A percentile compares a stretch with the other conserved stretches of the same genome.
phyloP scores from a whole-genome alignment of 2,329 filamentous ascomycete genomes.

The Sarocladium kiliense region DNA sequence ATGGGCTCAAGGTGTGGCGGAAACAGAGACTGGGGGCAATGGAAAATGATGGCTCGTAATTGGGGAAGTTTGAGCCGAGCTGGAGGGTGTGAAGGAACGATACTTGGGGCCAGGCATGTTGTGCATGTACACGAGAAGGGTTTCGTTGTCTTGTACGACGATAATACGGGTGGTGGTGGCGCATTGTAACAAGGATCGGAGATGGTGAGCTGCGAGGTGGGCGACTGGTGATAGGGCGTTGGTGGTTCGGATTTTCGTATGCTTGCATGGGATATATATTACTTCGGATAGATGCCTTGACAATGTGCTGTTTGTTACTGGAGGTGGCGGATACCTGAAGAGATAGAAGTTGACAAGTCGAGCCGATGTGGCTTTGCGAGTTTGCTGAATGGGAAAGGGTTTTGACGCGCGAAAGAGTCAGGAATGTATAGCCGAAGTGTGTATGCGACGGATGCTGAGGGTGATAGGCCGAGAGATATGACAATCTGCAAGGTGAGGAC shows the following conservation, averaged over 20 bases:
- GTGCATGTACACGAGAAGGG: too few species aligned
- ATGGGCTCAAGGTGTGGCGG: too few species aligned
- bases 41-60: neutral
- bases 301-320: too few species aligned
- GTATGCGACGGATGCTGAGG: neutral
- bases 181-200: neutral
- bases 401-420: too few species aligned
- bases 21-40: neutral
- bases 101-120: neutral
- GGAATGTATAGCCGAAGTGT: neutral
- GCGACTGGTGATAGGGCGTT: neutral
- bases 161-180: neutral
- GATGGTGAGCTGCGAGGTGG: constrained; percentile 2
- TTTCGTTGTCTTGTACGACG: neutral
- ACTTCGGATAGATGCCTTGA: too few species aligned
- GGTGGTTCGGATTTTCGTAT: too few species aligned
- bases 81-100: neutral
- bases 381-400: too few species aligned
- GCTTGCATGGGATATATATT: too few species aligned
- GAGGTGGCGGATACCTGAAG: too few species aligned
- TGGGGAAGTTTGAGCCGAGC: neutral
- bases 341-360: neutral
- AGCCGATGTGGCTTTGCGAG: too few species aligned
- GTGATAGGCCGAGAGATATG: too few species aligned
- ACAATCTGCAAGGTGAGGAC: too few species aligned